Percentiles rank a stretch among this genome's conserved stretches.
phyloP scores from a whole-genome alignment of 345 rosid species.

The Eucalyptus marginata region DNA sequence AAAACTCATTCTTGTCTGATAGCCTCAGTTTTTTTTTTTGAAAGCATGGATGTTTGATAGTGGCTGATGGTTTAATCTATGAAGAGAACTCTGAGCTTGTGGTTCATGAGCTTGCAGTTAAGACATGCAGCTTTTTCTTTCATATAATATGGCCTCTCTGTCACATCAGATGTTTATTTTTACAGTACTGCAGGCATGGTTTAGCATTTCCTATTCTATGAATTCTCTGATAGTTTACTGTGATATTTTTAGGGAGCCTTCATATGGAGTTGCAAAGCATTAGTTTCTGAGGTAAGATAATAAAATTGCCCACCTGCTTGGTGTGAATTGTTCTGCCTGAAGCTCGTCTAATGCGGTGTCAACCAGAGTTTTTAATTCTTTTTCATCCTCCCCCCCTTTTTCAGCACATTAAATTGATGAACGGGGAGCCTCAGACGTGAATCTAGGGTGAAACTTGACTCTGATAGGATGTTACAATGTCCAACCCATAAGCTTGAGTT shows the following conservation, averaged over 20 bases:
- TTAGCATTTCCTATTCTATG: not conserved
- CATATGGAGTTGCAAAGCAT: conserved; percentile 86
- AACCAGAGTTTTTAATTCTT: not conserved
- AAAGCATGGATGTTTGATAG: not conserved
- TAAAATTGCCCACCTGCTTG: not conserved
- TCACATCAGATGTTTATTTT: not conserved
- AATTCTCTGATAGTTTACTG: not conserved
- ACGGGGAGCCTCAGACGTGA: not conserved
- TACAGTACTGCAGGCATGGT: not conserved
- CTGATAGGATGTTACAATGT: not conserved
- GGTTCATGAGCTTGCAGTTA: not conserved
- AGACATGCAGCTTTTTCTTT: not conserved
- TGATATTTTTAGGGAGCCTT: conserved; percentile 67
- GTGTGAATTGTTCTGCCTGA: not conserved
- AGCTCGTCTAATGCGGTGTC: not conserved
- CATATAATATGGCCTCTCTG: not conserved
- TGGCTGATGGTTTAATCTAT: not conserved
- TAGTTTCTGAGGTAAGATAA: conserved; percentile 76
- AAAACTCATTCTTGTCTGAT: not conserved
- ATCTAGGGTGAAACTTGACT: not conserved
- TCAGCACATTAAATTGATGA: not conserved
- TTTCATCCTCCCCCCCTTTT: no score
- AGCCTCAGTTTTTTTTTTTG: not conserved
- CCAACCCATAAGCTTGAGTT: not conserved
- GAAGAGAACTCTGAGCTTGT: not conserved